These are phyloP conservation scores for Phytopythium sindhum DNA, from an alignment of 352 stramenopile species.

Conservation along the genomic window DNA sequence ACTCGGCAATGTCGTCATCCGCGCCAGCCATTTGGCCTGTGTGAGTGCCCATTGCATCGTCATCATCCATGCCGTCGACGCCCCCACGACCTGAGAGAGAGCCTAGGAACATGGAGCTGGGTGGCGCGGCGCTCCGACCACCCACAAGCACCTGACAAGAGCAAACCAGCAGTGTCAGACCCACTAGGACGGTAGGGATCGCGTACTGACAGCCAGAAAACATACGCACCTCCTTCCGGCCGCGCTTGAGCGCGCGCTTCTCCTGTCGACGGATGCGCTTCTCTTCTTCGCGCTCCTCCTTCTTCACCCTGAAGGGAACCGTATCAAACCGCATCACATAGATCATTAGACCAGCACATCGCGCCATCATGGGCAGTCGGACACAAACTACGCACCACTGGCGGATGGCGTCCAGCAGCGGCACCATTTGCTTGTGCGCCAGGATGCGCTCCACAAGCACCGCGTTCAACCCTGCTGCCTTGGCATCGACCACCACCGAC, in stretches of 20 bases:
- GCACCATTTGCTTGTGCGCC: slow-evolving; percentile 66
- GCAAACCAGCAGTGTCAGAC: background rate
- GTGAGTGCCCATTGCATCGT: slow-evolving; percentile 17
- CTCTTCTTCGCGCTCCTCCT: slow-evolving; percentile 47
- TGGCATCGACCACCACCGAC: background rate
- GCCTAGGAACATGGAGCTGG: slow-evolving; percentile 72
- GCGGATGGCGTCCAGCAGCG: slow-evolving; percentile 57
- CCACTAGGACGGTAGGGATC: background rate
- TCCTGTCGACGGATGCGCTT: slow-evolving; percentile 60
- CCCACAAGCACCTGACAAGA: slow-evolving; percentile 32
- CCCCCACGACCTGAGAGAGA: slow-evolving; percentile 55
- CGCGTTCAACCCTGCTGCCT: slow-evolving; percentile 20
- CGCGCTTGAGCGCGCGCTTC: slow-evolving; percentile 61
- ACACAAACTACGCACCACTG: slow-evolving; percentile 14
- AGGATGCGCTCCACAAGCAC: slow-evolving; percentile 58
- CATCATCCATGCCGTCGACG: slow-evolving; percentile 24
- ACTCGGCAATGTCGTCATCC: slow-evolving; percentile 81
- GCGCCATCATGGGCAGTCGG: background rate
- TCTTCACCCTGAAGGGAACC: slow-evolving; percentile 31
- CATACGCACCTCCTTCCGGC: slow-evolving; percentile 27
- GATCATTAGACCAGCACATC: background rate
- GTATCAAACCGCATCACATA: too few relatives aligned
- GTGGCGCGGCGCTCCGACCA: slow-evolving; percentile 46
- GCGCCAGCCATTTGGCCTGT: slow-evolving; percentile 36
- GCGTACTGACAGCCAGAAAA: background rate